Conservation (phyloP, 805 yeast species). For the Myxozyma udenii region DNA sequence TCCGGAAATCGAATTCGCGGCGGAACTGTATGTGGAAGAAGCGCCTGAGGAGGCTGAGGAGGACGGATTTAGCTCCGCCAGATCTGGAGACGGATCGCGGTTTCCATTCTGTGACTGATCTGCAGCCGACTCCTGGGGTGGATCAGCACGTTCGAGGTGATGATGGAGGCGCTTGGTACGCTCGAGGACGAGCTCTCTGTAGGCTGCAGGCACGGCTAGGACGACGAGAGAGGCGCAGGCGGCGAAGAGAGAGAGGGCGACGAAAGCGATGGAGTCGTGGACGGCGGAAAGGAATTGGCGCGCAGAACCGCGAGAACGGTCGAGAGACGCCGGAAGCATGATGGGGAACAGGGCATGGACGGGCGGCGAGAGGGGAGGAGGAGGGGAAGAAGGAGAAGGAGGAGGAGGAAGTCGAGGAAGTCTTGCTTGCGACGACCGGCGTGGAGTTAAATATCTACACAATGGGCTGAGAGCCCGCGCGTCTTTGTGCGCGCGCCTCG, state of each 20-base stretch:
- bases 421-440: too few species aligned
- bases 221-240: background rate
- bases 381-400: background rate
- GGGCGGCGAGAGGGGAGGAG: background rate
- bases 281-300: background rate
- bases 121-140: too few species aligned
- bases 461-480: background rate
- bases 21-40: background rate
- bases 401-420: too few species aligned
- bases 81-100: too few species aligned
- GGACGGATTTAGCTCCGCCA: background rate
- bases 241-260: conserved; percentile 4
- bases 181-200: background rate
- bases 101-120: too few species aligned
- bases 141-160: too few species aligned
- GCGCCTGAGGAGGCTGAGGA: background rate
- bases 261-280: background rate
- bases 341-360: background rate
- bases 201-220: background rate
- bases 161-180: too few species aligned
- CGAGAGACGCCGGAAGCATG: background rate
- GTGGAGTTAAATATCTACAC: too few species aligned
- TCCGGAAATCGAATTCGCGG: background rate
- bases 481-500: background rate
- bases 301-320: background rate